phyloP scores from a whole-genome alignment of 2,329 filamentous ascomycete genomes.

The Beauveria pseudobassiana region DNA sequence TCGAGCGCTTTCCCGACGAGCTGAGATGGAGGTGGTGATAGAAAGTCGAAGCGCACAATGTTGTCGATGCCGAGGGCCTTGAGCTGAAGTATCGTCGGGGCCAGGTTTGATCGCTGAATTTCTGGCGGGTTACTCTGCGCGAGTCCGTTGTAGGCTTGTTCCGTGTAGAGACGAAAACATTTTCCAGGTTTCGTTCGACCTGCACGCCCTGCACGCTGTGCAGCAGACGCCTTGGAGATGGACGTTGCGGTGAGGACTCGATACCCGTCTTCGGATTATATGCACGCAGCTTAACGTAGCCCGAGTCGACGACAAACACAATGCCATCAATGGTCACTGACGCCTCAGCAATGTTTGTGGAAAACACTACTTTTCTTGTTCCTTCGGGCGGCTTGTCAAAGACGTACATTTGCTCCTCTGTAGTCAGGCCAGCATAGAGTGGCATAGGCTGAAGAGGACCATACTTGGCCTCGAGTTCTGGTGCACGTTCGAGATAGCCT shows the following conservation, averaged over 20 bases:
- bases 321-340: constrained; percentile 92
- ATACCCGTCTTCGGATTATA: constrained; percentile 82
- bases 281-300: constrained; percentile 82
- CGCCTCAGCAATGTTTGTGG: constrained; percentile 94
- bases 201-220: constrained; percentile 81
- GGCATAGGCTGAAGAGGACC: constrained; percentile 46
- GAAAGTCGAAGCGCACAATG: constrained; percentile 80
- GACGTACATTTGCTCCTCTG: constrained; percentile 90
- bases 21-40: constrained; percentile 78
- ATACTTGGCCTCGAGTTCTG: constrained; percentile 40
- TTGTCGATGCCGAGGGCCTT: constrained; percentile 96
- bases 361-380: constrained; percentile 83
- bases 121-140: constrained; percentile 74
- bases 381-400: constrained; percentile 79
- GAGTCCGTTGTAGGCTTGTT: constrained; percentile 58
- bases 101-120: constrained; percentile 86
- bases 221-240: constrained; percentile 86
- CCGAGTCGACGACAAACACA: constrained; percentile 82
- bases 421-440: constrained; percentile 80
- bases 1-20: constrained; percentile 82
- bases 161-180: constrained; percentile 88
- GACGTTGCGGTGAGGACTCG: constrained; percentile 77
- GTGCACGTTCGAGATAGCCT: constrained; percentile 65
- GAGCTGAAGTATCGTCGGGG: constrained; percentile 79
- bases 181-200: constrained; percentile 87